These are phyloP conservation scores for Helichrysum umbraculigerum DNA, from an alignment of 129 eudicot species.

Conservation along the genomic window DNA sequence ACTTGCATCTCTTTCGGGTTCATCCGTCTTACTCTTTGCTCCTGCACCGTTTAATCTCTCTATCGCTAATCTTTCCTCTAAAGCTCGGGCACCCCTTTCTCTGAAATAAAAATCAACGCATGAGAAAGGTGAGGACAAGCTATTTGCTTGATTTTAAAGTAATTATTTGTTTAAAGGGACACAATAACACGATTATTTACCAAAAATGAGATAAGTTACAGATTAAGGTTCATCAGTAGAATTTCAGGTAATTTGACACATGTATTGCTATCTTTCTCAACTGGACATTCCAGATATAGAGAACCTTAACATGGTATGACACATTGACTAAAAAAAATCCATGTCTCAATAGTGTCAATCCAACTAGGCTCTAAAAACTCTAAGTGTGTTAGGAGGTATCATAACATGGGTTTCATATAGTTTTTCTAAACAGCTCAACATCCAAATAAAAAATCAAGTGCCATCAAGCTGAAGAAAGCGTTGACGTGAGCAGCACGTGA, in stretches of 20 bases:
- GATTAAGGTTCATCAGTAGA: neutral
- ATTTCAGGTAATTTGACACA: too few species aligned
- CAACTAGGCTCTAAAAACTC: neutral
- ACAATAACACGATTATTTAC: neutral
- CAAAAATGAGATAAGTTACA: neutral
- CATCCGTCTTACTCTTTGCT: conserved; percentile 48
- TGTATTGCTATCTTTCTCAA: too few species aligned
- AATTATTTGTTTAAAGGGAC: neutral
- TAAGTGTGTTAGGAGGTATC: neutral
- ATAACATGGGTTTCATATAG: neutral
- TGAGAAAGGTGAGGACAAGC: neutral
- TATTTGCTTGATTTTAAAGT: neutral
- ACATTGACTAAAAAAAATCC: too few species aligned
- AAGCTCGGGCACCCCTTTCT: conserved; percentile 97
- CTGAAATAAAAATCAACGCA: conserved; percentile 39
- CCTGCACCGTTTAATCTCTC: conserved; percentile 64
- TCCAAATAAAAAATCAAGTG: neutral
- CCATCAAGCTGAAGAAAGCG: neutral
- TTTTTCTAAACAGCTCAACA: too few species aligned
- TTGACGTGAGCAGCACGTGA: neutral
- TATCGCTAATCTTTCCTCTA: conserved; percentile 90
- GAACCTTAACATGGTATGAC: too few species aligned
- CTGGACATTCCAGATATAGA: too few species aligned
- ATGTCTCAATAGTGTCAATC: neutral
- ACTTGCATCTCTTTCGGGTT: conserved; percentile 57